phyloP scores from a whole-genome alignment of 2,329 filamentous ascomycete genomes.

The Mariannaea elegans region DNA sequence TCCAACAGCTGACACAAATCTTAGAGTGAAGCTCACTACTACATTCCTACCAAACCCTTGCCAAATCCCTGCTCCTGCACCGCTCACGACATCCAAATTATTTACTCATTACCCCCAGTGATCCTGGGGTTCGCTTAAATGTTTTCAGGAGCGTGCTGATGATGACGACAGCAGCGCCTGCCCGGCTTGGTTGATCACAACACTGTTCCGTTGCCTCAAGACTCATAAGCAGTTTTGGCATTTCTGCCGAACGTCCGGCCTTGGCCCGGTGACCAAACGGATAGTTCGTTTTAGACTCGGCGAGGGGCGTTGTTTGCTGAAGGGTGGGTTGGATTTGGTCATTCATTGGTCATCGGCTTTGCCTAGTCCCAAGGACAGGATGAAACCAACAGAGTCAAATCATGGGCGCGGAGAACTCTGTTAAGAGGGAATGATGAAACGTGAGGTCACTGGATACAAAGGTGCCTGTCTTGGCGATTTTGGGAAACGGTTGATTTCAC shows the following conservation, averaged over 20 bases:
- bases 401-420: constrained; percentile 8
- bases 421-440: constrained; percentile 33
- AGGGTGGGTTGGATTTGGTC: background rate
- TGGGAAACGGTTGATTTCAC: constrained; percentile 26
- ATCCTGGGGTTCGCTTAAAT: constrained; percentile 6
- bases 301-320: background rate
- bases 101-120: background rate
- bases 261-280: constrained; percentile 14
- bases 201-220: background rate
- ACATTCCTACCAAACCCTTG: background rate
- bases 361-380: background rate
- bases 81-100: background rate
- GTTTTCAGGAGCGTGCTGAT: background rate
- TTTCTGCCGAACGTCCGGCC: constrained; percentile 9
- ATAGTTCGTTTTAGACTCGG: constrained; percentile 5
- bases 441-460: constrained; percentile 18
- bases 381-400: constrained; percentile 10
- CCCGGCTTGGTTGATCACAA: constrained; percentile 9
- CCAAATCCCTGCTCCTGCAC: background rate
- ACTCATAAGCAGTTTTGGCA: background rate
- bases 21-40: constrained; percentile 1
- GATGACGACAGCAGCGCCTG: constrained; percentile 11
- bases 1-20: constrained; percentile 22
- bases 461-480: constrained; percentile 33
- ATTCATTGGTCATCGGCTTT: constrained; percentile 4